Conservation (phyloP, 768 basidiomycete genomes). For the Agrocybe pediades region DNA sequence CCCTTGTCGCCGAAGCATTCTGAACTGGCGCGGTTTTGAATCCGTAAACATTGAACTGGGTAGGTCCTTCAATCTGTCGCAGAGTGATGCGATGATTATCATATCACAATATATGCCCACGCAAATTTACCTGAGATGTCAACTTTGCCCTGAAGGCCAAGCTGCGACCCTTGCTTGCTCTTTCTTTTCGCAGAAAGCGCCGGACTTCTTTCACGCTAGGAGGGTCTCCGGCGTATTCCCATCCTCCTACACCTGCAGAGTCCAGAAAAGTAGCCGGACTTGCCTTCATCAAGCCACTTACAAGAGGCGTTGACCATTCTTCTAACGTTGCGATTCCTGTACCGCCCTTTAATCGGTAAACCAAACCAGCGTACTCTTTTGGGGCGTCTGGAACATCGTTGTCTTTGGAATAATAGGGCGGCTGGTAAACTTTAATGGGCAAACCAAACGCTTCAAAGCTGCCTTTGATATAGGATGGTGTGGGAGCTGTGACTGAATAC, state of each 20-base stretch:
- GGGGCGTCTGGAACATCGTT: conserved; percentile 68
- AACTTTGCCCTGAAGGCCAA: conserved; percentile 16
- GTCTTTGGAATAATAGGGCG: conserved; percentile 79
- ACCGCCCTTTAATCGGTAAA: conserved; percentile 72
- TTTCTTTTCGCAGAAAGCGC: conserved; percentile 37
- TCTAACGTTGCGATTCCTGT: conserved; percentile 57
- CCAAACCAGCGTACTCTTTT: conserved; percentile 77
- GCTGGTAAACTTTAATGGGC: conserved; percentile 64
- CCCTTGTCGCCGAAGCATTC: conserved; percentile 37
- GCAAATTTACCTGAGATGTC: conserved; percentile 53
- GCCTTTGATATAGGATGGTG: conserved; percentile 43
- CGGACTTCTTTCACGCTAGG: conserved; percentile 59
- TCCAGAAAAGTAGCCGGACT: conserved; percentile 15
- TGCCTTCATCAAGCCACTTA: neutral
- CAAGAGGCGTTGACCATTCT: conserved; percentile 46
- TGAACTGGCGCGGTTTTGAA: conserved; percentile 55
- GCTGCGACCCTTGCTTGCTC: conserved; percentile 15
- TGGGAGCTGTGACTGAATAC: conserved; percentile 55
- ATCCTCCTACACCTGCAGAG: conserved; percentile 51
- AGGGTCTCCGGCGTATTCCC: conserved; percentile 80
- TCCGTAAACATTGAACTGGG: conserved; percentile 73
- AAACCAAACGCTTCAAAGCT: conserved; percentile 49
- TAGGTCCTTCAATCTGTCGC: conserved; percentile 69
- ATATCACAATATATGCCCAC: too few relatives aligned
- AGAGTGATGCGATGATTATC: too few relatives aligned